Percentiles rank a stretch among this genome's conserved stretches.
Evolutionary conservation across 495 filamentous ascomycete genomes (phyloP).

Genomic region (Talaromyces wortmannii): DNA sequence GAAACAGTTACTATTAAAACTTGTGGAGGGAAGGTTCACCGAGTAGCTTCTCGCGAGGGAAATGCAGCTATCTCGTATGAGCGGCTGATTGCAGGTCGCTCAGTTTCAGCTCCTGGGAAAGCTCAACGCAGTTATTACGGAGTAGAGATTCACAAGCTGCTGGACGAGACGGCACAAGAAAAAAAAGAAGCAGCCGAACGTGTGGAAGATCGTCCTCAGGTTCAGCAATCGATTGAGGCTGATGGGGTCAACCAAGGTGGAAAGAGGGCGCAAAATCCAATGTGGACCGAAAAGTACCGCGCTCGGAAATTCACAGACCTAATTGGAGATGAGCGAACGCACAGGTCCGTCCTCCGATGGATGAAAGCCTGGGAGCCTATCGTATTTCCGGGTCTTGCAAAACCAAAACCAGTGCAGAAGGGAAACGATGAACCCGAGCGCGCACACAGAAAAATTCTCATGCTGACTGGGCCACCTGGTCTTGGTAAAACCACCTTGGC

Average conservation of each 20-base stretch:
- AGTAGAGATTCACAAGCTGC: constrained; percentile 75
- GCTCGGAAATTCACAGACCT: constrained; percentile 88
- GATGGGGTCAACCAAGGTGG: constrained; percentile 24
- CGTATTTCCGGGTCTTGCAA: constrained; percentile 72
- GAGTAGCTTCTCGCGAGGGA: constrained; percentile 45
- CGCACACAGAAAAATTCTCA: constrained; percentile 74
- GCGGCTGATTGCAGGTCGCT: constrained; percentile 61
- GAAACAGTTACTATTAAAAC: constrained; percentile 39
- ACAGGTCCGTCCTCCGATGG: constrained; percentile 87
- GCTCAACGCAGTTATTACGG: constrained; percentile 86
- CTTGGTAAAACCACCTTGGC: constrained; percentile 94
- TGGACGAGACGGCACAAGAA: constrained; percentile 59
- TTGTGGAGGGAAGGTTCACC: constrained; percentile 57
- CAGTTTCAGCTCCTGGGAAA: constrained; percentile 56
- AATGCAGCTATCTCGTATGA: constrained; percentile 52
- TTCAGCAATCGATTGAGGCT: constrained; percentile 30
- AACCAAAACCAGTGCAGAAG: constrained; percentile 40
- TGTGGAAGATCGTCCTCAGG: constrained; percentile 6
- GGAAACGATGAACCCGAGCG: constrained; percentile 52
- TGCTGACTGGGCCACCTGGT: constrained; percentile 86
- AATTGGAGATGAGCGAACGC: constrained; percentile 89
- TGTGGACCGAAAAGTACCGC: constrained; percentile 90
- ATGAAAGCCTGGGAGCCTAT: constrained; percentile 89
- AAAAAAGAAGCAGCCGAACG: constrained; percentile 28
- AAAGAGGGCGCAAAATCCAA: constrained; percentile 34